Evolutionary conservation across 140 eudicot genomes (phyloP).

Genomic region (Oenanthe javanica): DNA sequence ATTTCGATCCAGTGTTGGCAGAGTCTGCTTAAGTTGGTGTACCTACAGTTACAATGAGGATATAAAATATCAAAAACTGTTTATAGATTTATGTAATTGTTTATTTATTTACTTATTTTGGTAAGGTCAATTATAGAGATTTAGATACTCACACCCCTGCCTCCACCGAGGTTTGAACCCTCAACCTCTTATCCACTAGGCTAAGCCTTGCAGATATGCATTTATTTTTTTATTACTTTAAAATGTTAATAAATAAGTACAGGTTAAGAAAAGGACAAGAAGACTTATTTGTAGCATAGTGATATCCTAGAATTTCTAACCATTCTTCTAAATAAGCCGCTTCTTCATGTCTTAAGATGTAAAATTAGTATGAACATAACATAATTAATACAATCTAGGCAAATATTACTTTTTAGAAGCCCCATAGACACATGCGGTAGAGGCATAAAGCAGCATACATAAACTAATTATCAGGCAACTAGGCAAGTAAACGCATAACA

Average conservation of each 20-base stretch:
- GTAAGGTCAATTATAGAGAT: not conserved
- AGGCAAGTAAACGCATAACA: too few relatives aligned
- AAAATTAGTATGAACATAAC: too few relatives aligned
- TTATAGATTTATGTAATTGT: not conserved
- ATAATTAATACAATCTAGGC: too few relatives aligned
- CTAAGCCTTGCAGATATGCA: not conserved
- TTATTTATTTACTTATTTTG: not conserved
- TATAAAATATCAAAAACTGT: conserved; percentile 1
- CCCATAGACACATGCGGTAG: too few relatives aligned
- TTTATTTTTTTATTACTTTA: not conserved
- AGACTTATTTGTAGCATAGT: too few relatives aligned
- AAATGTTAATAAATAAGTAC: not conserved
- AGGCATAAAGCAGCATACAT: too few relatives aligned
- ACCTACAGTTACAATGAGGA: conserved; percentile 36
- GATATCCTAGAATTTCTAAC: not conserved
- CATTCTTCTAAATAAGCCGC: not conserved
- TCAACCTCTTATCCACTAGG: not conserved
- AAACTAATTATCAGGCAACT: too few relatives aligned
- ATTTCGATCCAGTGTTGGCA: conserved; percentile 63
- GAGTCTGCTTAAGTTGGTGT: conserved; percentile 48
- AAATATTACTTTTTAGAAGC: too few relatives aligned
- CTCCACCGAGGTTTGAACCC: not conserved
- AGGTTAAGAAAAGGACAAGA: not conserved
- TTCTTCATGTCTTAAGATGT: not conserved
- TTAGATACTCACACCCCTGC: not conserved